Evolutionary conservation across 2,329 filamentous ascomycete species (phyloP), one percentile per base, ranked within the genome.

Genomic region (Trichoderma sp.): DNA sequence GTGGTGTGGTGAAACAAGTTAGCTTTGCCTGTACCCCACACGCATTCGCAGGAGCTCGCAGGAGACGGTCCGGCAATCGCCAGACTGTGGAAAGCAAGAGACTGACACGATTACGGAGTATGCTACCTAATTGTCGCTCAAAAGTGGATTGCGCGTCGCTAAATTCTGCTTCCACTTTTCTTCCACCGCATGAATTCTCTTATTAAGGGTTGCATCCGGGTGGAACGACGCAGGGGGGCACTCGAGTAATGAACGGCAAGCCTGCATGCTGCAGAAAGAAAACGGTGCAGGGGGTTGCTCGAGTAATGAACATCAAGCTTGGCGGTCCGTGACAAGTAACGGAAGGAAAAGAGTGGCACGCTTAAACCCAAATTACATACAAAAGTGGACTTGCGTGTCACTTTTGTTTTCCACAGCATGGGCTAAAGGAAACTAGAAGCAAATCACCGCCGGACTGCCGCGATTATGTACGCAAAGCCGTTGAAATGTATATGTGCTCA

Each of bases 281-380:
- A 66, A 49, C 57, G 53, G 43, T 29, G 29, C 33, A 27, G 10
- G 24, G 24, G 10, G 33, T 16, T 56, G 21, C 52, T 56, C 52
- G 62, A 66, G 63, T 66, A 66, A 66, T 66, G 63, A 66, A 66
- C 53, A 35, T 37, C n/a, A 47, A n/a, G 63, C 40, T 43, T 43
- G 40, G 40, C 40, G n/a, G 33, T 43, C 40, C 40, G 49, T 53
- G 49, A 53, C 49, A 19, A 19, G 49, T 53, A 11, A 21, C 24
- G 10, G 49, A 27, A 53, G 24, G 49, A 53, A 53, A 53, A 53
- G 16, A 43, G 40, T 43, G 40, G 40, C 40, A 10, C 40, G 16
- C 16, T 43, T 43, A 43, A 43, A 43, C 40, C 40, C 40, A 43
- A 43, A 10, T n/a, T 43, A 43, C 7, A n/a, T 43, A 14, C 40